phyloP scores from a whole-genome alignment of 2,329 filamentous ascomycete genomes.

The Neurospora crassa region DNA sequence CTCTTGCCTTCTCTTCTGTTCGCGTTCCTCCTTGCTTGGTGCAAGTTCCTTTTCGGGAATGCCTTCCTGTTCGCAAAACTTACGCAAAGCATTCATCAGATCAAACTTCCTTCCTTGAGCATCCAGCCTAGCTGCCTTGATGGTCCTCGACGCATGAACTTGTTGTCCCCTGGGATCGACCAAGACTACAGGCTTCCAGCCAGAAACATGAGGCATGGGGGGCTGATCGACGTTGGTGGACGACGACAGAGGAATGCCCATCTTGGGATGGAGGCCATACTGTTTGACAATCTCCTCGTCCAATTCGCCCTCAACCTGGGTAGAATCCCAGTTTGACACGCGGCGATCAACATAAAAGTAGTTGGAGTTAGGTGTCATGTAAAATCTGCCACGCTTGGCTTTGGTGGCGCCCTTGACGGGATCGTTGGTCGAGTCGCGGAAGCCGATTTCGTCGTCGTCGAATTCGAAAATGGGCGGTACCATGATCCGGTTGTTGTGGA shows the following conservation, averaged over 20 bases:
- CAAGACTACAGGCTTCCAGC: slow-evolving; percentile 15
- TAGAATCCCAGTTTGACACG: slow-evolving; percentile 43
- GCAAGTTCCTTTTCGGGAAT: slow-evolving; percentile 16
- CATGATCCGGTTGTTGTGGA: slow-evolving; percentile 42
- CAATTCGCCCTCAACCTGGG: slow-evolving; percentile 39
- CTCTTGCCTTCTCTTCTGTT: slow-evolving; percentile 12
- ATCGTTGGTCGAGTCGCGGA: slow-evolving; percentile 49
- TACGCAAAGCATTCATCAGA: slow-evolving; percentile 13
- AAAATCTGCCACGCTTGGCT: slow-evolving; percentile 42
- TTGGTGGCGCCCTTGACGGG: slow-evolving; percentile 42
- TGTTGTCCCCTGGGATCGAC: slow-evolving; percentile 13
- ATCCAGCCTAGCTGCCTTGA: slow-evolving; percentile 14
- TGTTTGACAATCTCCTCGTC: slow-evolving; percentile 40
- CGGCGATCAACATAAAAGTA: slow-evolving; percentile 46
- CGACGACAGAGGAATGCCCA: slow-evolving; percentile 40
- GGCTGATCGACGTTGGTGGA: slow-evolving; percentile 28
- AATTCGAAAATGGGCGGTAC: slow-evolving; percentile 39
- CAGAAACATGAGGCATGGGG: slow-evolving; percentile 9
- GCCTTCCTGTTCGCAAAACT: slow-evolving; percentile 18
- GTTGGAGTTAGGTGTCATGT: slow-evolving; percentile 43
- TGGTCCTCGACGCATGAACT: slow-evolving; percentile 18
- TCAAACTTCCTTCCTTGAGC: slow-evolving; percentile 12
- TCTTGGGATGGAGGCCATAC: slow-evolving; percentile 41
- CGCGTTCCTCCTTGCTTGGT: slow-evolving; percentile 14
- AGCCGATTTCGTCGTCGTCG: slow-evolving; percentile 47